A percentile compares a stretch with the other conserved stretches of the same genome.
phyloP scores from a whole-genome alignment of 345 rosid species.

The Brassica incana region DNA sequence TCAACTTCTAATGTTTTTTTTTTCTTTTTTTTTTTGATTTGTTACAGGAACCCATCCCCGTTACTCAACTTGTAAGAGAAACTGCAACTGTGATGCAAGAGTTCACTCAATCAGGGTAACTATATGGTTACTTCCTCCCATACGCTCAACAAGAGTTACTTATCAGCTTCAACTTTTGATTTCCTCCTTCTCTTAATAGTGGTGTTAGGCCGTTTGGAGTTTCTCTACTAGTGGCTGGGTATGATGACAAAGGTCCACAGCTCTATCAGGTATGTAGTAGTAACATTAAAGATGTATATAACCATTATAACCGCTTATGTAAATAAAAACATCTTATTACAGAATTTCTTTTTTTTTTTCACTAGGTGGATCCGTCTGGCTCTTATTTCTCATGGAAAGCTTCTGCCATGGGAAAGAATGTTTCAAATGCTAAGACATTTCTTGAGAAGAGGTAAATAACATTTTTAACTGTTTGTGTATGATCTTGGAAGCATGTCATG shows the following conservation, averaged over 20 bases:
- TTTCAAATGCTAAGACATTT: slow-evolving; percentile 95
- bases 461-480: background rate
- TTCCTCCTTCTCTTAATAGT: slow-evolving; percentile 35
- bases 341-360: background rate
- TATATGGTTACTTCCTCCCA: background rate
- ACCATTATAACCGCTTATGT: background rate
- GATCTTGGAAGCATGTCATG: slow-evolving; percentile 24
- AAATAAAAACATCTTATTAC: background rate
- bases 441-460: slow-evolving; percentile 83
- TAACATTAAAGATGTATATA: background rate
- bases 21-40: background rate
- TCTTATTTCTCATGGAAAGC: slow-evolving; percentile 99
- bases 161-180: background rate
- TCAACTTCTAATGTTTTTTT: background rate
- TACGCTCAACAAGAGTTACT: no score
- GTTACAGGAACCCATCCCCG: slow-evolving; percentile 89
- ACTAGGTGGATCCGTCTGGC: slow-evolving; percentile 96
- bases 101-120: slow-evolving; percentile 96
- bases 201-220: slow-evolving; percentile 99
- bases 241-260: slow-evolving; percentile 95
- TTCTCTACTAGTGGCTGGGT: slow-evolving; percentile 89
- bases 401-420: slow-evolving; percentile 99
- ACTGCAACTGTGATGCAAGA: slow-evolving; percentile 99
- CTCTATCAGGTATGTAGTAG: slow-evolving; percentile 68
- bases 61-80: slow-evolving; percentile 94